phyloP scores from a whole-genome alignment of 2,329 filamentous ascomycete genomes.

The Epichloe uncinata region DNA sequence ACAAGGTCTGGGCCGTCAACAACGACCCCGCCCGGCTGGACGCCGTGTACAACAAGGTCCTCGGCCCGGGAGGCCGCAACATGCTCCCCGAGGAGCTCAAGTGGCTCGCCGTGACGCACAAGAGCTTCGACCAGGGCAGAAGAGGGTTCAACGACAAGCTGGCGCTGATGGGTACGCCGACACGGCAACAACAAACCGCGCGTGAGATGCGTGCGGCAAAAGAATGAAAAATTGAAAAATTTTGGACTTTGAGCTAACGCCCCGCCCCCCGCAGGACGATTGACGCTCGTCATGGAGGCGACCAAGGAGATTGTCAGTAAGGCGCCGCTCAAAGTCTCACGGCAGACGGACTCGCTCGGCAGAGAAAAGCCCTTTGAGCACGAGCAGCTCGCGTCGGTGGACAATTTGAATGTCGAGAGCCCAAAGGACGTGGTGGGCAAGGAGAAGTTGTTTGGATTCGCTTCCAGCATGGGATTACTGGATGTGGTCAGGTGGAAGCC shows the following conservation, averaged over 20 bases:
- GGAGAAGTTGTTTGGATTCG: constrained; percentile 53
- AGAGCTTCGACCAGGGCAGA: constrained; percentile 92
- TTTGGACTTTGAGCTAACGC: not conserved
- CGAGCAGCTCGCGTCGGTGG: constrained; percentile 56
- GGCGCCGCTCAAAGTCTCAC: constrained; percentile 14
- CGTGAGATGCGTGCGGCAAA: not conserved
- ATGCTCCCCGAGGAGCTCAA: constrained; percentile 86
- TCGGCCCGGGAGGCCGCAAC: constrained; percentile 59
- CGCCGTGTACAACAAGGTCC: constrained; percentile 59
- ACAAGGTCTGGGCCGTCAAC: constrained; percentile 56
- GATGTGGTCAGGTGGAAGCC: constrained; percentile 83
- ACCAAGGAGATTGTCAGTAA: constrained; percentile 25
- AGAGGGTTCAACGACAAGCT: constrained; percentile 90
- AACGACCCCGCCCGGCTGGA: constrained; percentile 61
- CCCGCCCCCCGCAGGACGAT: constrained; percentile 17
- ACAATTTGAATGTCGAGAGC: constrained; percentile 51
- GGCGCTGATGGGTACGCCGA: constrained; percentile 61
- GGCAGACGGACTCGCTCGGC: constrained; percentile 33
- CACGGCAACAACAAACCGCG: too few species aligned
- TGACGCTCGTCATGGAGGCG: constrained; percentile 25
- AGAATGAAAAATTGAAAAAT: not conserved
- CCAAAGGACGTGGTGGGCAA: constrained; percentile 51
- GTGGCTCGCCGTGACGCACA: constrained; percentile 94
- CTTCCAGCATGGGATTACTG: constrained; percentile 54
- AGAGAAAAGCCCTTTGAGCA: constrained; percentile 53